A percentile compares a stretch with the other conserved stretches of the same genome.
These are phyloP conservation scores for Stellera chamaejasme DNA, from an alignment of 345 rosid genomes.

Conservation along the genomic window DNA sequence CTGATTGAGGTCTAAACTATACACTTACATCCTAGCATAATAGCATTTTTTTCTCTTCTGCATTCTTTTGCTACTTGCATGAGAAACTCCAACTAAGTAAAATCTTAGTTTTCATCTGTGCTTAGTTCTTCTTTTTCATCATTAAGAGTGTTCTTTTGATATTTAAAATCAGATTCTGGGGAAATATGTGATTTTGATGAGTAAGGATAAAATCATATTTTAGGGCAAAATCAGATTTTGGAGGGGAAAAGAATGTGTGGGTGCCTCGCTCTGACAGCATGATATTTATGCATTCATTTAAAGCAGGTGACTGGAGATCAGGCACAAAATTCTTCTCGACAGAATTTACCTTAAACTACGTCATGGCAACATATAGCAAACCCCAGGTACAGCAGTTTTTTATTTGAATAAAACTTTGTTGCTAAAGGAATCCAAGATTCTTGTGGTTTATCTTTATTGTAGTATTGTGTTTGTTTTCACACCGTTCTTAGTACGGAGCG, in stretches of 20 bases:
- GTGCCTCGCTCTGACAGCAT: not conserved
- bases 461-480: not conserved
- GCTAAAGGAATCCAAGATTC: no score
- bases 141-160: no score
- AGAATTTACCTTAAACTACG: constrained; percentile 52
- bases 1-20: not conserved
- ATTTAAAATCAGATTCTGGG: no score
- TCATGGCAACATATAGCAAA: constrained; percentile 63
- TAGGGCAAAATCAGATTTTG: no score
- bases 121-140: not conserved
- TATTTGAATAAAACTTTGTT: not conserved
- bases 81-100: not conserved
- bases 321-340: constrained; percentile 40
- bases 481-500: no score
- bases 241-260: no score
- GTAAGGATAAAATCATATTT: no score
- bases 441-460: not conserved
- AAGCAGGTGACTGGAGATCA: constrained; percentile 46
- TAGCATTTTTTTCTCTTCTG: no score
- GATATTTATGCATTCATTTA: constrained; percentile 8
- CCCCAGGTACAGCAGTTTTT: constrained; percentile 39
- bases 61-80: not conserved
- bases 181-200: no score
- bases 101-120: not conserved
- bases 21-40: no score